Evolutionary conservation across 2,329 filamentous ascomycete genomes (phyloP).

Genomic region (Pyrenochaeta sp.): DNA sequence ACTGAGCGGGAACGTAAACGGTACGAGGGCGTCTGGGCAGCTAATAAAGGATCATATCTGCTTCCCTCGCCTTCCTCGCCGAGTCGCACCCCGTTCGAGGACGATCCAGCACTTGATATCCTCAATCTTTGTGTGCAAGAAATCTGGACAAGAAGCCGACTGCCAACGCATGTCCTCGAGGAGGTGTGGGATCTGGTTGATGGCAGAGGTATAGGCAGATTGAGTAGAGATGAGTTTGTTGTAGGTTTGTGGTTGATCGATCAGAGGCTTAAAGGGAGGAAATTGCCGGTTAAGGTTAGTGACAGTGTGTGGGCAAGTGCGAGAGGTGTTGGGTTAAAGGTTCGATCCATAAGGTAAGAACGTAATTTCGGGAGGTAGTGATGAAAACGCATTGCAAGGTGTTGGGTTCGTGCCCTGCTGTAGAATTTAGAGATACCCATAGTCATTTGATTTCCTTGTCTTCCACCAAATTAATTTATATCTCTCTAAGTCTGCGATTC

Average conservation of each 20-base stretch:
- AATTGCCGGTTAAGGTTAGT: slow-evolving; percentile 74
- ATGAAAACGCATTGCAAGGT: slow-evolving; percentile 15
- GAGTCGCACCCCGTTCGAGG: slow-evolving; percentile 12
- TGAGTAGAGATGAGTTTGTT: slow-evolving; percentile 77
- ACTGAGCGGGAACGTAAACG: slow-evolving; percentile 77
- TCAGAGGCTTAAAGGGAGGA: slow-evolving; percentile 79
- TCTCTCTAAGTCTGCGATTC: neutral
- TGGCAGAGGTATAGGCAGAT: slow-evolving; percentile 60
- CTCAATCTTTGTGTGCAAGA: slow-evolving; percentile 75
- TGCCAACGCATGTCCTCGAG: slow-evolving; percentile 73
- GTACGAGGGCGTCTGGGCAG: slow-evolving; percentile 86
- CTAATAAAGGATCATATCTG: slow-evolving; percentile 70
- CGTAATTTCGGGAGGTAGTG: neutral
- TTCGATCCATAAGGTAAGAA: slow-evolving; percentile 32
- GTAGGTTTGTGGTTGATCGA: slow-evolving; percentile 86
- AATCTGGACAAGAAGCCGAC: slow-evolving; percentile 75
- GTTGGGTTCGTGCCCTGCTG: slow-evolving; percentile 17
- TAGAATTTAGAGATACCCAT: slow-evolving; percentile 38
- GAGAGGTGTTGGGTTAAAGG: slow-evolving; percentile 53
- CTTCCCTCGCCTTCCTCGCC: slow-evolving; percentile 17
- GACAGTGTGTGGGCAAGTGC: slow-evolving; percentile 81
- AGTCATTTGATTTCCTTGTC: slow-evolving; percentile 5
- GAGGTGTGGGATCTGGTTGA: slow-evolving; percentile 83
- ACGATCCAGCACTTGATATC: slow-evolving; percentile 61
- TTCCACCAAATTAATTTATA: neutral